Percentiles rank a stretch among this genome's conserved stretches.
Conservation (phyloP, 768 basidiomycete species). For the Auricularia cornea region DNA sequence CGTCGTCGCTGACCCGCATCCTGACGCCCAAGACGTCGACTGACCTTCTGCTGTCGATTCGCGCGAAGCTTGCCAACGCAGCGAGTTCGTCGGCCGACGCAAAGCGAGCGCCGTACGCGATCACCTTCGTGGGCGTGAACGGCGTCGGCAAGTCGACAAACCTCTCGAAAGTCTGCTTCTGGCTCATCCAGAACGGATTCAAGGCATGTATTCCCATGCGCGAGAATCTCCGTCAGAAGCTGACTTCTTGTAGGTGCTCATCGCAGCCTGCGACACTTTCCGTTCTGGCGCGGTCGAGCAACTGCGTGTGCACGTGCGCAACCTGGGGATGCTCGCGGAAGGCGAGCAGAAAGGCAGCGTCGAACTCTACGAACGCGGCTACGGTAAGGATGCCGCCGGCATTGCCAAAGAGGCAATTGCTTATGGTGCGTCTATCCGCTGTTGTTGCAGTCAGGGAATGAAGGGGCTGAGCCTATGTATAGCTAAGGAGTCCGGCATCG, state of each 20-base stretch:
- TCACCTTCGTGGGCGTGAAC: conserved; percentile 97
- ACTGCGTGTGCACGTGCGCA: conserved; percentile 90
- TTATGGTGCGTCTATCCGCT: conserved; percentile 58
- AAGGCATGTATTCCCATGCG: conserved; percentile 56
- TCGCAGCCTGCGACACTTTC: conserved; percentile 98
- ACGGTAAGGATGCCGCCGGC: conserved; percentile 98
- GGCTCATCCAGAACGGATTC: conserved; percentile 93
- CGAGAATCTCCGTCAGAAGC: conserved; percentile 99
- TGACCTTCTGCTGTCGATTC: conserved; percentile 89
- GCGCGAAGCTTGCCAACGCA: conserved; percentile 73
- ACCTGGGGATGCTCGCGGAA: conserved; percentile 75
- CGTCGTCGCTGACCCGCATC: conserved; percentile 82
- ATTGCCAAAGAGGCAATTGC: conserved; percentile 93
- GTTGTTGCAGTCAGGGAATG: background rate
- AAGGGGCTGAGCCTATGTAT: background rate
- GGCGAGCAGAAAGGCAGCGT: conserved; percentile 54
- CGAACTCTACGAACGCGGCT: conserved; percentile 92
- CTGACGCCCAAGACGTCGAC: conserved; percentile 95
- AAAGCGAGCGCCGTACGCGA: conserved; percentile 71
- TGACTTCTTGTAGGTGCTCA: conserved; percentile 84
- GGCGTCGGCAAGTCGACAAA: conserved; percentile 99
- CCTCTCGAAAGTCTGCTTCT: conserved; percentile 96
- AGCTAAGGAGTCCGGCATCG: conserved; percentile 88
- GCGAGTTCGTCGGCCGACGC: conserved; percentile 50
- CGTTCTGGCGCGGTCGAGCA: conserved; percentile 95